Conservation (phyloP, 2,329 filamentous ascomycete genomes). For the Apiospora phragmitis region DNA sequence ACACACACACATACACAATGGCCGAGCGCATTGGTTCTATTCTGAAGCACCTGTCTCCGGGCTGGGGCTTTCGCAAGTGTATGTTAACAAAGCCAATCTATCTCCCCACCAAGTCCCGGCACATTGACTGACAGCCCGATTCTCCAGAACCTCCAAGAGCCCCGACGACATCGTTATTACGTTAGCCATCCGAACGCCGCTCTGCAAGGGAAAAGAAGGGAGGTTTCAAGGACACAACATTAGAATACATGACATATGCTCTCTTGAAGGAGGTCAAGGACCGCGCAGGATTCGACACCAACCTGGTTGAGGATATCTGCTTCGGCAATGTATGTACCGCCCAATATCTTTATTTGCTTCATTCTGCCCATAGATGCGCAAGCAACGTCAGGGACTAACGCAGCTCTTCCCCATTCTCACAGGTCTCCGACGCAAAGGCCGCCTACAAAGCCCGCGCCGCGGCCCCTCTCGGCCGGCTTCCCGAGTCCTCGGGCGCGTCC, state of each 20-base stretch:
- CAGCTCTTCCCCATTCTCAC: not conserved
- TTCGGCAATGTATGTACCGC: conserved; percentile 74
- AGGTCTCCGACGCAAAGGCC: conserved; percentile 83
- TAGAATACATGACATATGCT: conserved; percentile 85
- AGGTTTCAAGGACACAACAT: conserved; percentile 88
- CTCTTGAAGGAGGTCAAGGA: conserved; percentile 75
- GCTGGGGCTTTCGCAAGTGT: conserved; percentile 10
- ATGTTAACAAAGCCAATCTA: not conserved
- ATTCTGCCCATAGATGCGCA: not conserved
- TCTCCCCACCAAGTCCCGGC: not conserved
- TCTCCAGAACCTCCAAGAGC: conserved; percentile 80
- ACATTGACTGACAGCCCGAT: not conserved
- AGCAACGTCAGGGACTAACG: not conserved
- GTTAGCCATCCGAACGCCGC: conserved; percentile 82
- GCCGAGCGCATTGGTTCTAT: conserved; percentile 11
- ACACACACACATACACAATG: not conserved
- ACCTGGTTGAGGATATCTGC: conserved; percentile 84
- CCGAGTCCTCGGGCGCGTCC: conserved; percentile 80
- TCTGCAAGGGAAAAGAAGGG: conserved; percentile 87
- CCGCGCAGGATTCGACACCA: conserved; percentile 75
- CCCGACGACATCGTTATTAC: conserved; percentile 97
- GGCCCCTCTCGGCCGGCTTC: conserved; percentile 87
- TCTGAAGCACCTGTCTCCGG: conserved; percentile 13
- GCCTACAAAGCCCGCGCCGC: conserved; percentile 91
- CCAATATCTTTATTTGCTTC: not conserved